Base-by-base conservation (phyloP, 768 basidiomycete species). In the Hygrocybe punicea region DNA sequence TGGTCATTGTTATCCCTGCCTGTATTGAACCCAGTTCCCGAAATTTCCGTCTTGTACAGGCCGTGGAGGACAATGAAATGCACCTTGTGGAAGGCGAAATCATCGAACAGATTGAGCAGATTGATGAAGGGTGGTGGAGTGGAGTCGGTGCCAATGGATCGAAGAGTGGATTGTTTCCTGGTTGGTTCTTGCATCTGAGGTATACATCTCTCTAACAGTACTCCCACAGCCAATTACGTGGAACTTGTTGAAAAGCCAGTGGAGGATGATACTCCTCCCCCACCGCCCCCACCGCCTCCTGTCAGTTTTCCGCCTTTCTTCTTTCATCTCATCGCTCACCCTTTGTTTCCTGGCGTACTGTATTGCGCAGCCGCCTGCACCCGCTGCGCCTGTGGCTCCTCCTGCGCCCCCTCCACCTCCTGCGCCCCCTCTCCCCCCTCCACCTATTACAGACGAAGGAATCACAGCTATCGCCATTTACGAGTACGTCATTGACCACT, bases 121-220 rank as follows among this genome's bases (percentile, higher is more conserved):
- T 91, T 14, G 91, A 88, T 62, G 89, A 91, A 62, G 90, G 91
- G 6, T 98, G 95, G 95, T 97, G 94, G 95, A 81, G 77, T 57
- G 95, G 92, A 19, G 76, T 84, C 49, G 86, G 85, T 29, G 72
- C 78, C 40, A 80, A 77, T 21, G 93, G 92, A 13, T 23, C 45
- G 5, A 86, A 88, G 75, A 76, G 71, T 6, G 95, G 94, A 7
- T 70, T 95, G 33, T 97, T 96, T 84, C 94, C 93, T 57, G 81
- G 89, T 91, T 62, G 21, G 80, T 66, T 6, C 53, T 53, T n/a
- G 13, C 51, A 53, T 29, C 23, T 34, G n/a, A 44, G 53, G 35
- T 3, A 21, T 51, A 14, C 40, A 36, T n/a, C 33, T 39, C 8
- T 24, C 44, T 59, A 36, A 53, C 19, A 17, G 25, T n/a, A 6